Evolutionary conservation across 305 asterid genomes (phyloP).

Genomic region (Solanum aculeatissimum): DNA sequence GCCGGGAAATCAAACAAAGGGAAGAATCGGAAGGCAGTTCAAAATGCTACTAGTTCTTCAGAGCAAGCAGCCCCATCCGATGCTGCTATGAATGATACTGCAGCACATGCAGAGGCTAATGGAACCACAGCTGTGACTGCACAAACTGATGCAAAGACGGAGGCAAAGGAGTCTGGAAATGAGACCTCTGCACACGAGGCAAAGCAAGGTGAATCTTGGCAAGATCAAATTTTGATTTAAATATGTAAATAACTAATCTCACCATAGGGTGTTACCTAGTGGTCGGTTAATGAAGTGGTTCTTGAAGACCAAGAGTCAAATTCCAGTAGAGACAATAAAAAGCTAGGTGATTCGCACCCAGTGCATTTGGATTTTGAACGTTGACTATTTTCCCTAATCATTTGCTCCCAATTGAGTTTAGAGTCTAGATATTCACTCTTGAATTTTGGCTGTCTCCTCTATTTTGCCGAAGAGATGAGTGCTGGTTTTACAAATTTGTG

Average conservation of each 20-base stretch:
- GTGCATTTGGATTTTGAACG: neutral
- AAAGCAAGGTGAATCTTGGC: constrained; percentile 35
- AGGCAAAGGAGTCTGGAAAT: constrained; percentile 25
- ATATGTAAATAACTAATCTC: neutral
- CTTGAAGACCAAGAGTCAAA: neutral
- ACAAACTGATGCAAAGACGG: constrained; percentile 16
- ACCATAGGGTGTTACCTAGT: neutral
- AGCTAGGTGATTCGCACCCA: neutral
- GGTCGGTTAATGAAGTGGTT: neutral
- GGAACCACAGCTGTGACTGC: constrained; percentile 25
- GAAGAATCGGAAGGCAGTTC: constrained; percentile 47
- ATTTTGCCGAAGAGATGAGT: neutral
- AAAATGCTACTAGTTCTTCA: constrained; percentile 3
- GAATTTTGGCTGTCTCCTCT: neutral
- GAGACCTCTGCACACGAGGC: constrained; percentile 15
- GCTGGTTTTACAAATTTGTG: neutral
- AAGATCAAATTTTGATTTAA: neutral
- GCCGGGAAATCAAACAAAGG: constrained; percentile 63
- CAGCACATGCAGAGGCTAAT: constrained; percentile 22
- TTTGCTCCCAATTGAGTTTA: neutral
- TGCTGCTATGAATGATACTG: constrained; percentile 20
- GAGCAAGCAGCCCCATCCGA: constrained; percentile 32
- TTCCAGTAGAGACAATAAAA: neutral
- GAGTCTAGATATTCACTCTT: neutral
- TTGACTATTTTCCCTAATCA: neutral